These are phyloP conservation scores for Magnusiomyces tetraspermus DNA, from an alignment of 1,139 yeast species.

Conservation along the genomic window DNA sequence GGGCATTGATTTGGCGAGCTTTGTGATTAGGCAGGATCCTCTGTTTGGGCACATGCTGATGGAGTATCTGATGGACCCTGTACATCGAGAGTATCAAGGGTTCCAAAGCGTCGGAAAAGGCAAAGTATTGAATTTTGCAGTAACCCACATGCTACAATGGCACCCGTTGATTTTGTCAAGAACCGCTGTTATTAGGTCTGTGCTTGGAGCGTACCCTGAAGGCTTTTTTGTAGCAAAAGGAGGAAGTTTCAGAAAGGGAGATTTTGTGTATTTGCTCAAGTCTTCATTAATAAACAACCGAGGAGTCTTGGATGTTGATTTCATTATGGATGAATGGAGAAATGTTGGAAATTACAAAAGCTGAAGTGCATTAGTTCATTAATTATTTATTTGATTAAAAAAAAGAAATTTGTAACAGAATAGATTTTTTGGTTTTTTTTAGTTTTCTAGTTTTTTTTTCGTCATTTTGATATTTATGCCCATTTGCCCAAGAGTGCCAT, in stretches of 20 bases:
- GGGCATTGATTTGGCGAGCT: conserved; percentile 58
- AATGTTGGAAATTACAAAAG: not conserved
- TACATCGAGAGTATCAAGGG: conserved; percentile 55
- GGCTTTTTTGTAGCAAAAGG: conserved; percentile 23
- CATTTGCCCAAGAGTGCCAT: conserved; percentile 85
- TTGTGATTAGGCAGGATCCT: conserved; percentile 54
- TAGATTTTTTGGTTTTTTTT: conserved; percentile 3
- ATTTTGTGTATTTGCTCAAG: conserved; percentile 23
- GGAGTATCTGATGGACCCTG: conserved; percentile 61
- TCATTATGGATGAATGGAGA: conserved; percentile 18
- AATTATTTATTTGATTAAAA: not conserved
- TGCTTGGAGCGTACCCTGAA: conserved; percentile 19
- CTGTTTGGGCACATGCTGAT: conserved; percentile 51
- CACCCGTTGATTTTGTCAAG: conserved; percentile 72
- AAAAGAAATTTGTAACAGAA: not conserved
- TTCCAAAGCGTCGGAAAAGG: conserved; percentile 51
- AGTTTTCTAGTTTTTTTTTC: no score
- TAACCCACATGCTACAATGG: conserved; percentile 81
- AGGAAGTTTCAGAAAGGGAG: conserved; percentile 20
- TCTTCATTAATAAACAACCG: conserved; percentile 18
- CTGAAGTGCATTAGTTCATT: not conserved
- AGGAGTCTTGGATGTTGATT: conserved; percentile 16
- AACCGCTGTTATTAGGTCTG: conserved; percentile 44
- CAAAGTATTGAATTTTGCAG: conserved; percentile 36
- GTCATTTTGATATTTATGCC: conserved; percentile 50